Base-by-base conservation (phyloP, 1,284 basidiomycete species). In the Ustilago tritici region DNA sequence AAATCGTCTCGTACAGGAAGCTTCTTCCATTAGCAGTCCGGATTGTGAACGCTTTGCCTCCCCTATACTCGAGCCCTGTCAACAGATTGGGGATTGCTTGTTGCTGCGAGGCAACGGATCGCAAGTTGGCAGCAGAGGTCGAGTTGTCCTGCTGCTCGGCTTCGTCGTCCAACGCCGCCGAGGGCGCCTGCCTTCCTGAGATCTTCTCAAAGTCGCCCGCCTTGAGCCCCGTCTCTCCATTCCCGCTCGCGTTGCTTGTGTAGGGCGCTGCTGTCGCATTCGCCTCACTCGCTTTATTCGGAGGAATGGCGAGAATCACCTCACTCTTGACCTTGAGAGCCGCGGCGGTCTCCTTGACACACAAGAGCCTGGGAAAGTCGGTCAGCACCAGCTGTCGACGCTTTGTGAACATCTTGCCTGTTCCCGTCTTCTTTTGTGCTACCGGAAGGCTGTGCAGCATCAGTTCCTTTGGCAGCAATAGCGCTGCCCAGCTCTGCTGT, bases 351-450 rank as follows among this genome's bases (percentile, higher is more conserved):
- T 89, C 89, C 74, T 89, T 89, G 79, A 89, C 87, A 61, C 87
- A 88, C 10, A 89, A 82, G n/a, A 90, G 81, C 7, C 89, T 84
- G 4, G 89, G 89, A 57, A 88, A 87, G 74, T 88, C 88, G 17
- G 89, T 90, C 2, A 90, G 79, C 35, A 89, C 85, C 47, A 90
- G 83, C 50, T 88, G 87, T 4, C 88, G 86, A 43, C 88, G 88
- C 78, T 80, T 88, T 60, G 70, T 87, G 66, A 82, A 88, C 67
- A 82, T 82, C 50, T 79, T 77, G 2, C 80, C 79, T 2, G 81
- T 56, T 1, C 82, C 83, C 11, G 80, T 78, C 65, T 75, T 79
- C n/a, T 73, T 70, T 10, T 82, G 79, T n/a, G 79, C 57, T 19
- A 84, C 79, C 15, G 83, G 83, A 17, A 76, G 52, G 10, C 72